Evolutionary conservation across 352 stramenopile species (phyloP).

Genomic region (Thraustochytrium striatum): DNA sequence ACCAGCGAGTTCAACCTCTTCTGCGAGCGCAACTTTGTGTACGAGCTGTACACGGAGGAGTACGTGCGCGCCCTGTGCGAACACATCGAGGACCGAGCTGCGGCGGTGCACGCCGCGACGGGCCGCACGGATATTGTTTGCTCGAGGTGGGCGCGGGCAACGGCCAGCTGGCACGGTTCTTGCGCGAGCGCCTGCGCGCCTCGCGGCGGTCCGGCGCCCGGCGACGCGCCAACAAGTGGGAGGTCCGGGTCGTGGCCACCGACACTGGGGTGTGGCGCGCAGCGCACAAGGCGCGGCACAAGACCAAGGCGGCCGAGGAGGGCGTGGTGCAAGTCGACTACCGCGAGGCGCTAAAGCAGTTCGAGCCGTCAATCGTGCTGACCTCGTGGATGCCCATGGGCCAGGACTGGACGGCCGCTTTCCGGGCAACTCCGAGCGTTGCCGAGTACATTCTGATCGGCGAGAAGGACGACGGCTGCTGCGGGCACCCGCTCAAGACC

Average conservation of each 20-base stretch:
- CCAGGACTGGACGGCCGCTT: slow-evolving; percentile 63
- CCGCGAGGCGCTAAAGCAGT: slow-evolving; percentile 58
- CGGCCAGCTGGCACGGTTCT: slow-evolving; percentile 60
- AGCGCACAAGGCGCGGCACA: slow-evolving; percentile 48
- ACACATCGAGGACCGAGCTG: slow-evolving; percentile 58
- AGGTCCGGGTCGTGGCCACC: slow-evolving; percentile 59
- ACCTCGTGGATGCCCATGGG: slow-evolving; percentile 69
- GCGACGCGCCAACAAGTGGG: background rate
- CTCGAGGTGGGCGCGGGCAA: slow-evolving; percentile 68
- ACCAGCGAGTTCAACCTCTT: slow-evolving; percentile 65
- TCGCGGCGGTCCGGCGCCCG: slow-evolving; percentile 15
- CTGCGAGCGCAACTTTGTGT: slow-evolving; percentile 64
- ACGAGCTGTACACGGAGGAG: slow-evolving; percentile 65
- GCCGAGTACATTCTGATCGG: slow-evolving; percentile 72
- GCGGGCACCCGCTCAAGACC: slow-evolving; percentile 65
- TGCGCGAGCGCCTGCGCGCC: slow-evolving; percentile 55
- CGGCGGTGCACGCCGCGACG: slow-evolving; percentile 35
- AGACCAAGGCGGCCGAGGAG: background rate
- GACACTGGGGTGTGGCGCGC: slow-evolving; percentile 65
- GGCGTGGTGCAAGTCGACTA: slow-evolving; percentile 59
- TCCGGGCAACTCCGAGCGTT: slow-evolving; percentile 56
- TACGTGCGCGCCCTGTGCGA: slow-evolving; percentile 62
- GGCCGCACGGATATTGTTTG: slow-evolving; percentile 53
- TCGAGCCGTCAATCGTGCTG: slow-evolving; percentile 60
- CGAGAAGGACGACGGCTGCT: slow-evolving; percentile 65